Conservation (phyloP, 1,139 yeast species). For the Candida buenavistaensis region DNA sequence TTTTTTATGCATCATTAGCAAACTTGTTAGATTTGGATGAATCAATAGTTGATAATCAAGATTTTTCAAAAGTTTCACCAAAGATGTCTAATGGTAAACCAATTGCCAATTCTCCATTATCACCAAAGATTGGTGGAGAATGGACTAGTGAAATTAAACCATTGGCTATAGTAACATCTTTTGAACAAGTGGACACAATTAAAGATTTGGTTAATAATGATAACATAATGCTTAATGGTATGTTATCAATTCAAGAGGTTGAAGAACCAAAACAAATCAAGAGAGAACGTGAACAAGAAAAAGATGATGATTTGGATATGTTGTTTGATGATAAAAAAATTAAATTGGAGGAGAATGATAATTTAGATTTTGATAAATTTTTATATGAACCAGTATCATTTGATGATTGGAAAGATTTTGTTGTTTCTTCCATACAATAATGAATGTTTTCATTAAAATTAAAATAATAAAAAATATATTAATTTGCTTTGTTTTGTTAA, state of each 20-base stretch:
- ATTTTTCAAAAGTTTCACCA: slow-evolving; percentile 21
- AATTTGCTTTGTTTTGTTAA: too few relatives aligned
- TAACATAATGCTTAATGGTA: slow-evolving; percentile 29
- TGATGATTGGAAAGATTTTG: slow-evolving; percentile 40
- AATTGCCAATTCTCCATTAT: slow-evolving; percentile 30
- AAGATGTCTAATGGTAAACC: slow-evolving; percentile 9
- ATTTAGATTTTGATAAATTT: slow-evolving; percentile 21
- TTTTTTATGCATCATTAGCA: slow-evolving; percentile 52
- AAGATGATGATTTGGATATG: slow-evolving; percentile 39
- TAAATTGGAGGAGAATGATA: slow-evolving; percentile 19
- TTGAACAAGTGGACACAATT: slow-evolving; percentile 43
- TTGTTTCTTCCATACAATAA: slow-evolving; percentile 11
- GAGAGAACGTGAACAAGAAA: slow-evolving; percentile 30
- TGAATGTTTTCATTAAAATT: too few relatives aligned
- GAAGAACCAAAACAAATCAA: slow-evolving; percentile 16
- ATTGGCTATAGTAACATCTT: slow-evolving; percentile 45
- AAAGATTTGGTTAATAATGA: slow-evolving; percentile 32
- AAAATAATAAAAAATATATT: too few relatives aligned
- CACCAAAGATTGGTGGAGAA: slow-evolving; percentile 28
- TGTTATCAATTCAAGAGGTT: slow-evolving; percentile 6
- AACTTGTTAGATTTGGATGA: slow-evolving; percentile 51
- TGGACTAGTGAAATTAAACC: slow-evolving; percentile 53
- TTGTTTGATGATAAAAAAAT: slow-evolving; percentile 39
- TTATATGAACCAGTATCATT: slow-evolving; percentile 37
- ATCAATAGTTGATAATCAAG: slow-evolving; percentile 27